A percentile compares a stretch with the other conserved stretches of the same genome.
These are phyloP conservation scores for Solanum arcanum DNA, from an alignment of 257 asterid genomes.

Conservation along the genomic window DNA sequence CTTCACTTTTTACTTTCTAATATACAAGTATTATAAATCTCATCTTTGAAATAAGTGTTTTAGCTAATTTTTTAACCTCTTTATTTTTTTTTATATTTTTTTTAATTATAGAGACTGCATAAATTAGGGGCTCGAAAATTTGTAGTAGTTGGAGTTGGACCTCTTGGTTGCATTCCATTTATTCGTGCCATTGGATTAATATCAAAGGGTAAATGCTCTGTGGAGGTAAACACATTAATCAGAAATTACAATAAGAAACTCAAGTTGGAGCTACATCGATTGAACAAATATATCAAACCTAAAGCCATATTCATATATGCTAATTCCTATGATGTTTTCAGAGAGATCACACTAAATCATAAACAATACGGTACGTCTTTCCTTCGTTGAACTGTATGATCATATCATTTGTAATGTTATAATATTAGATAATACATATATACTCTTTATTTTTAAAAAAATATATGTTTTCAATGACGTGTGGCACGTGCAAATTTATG, in stretches of 20 bases:
- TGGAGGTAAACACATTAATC: slow-evolving; percentile 17
- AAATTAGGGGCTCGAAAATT: slow-evolving; percentile 40
- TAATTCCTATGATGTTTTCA: slow-evolving; percentile 32
- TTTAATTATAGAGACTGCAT: slow-evolving; percentile 14
- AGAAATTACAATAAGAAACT: slow-evolving; percentile 32
- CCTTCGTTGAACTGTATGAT: background rate
- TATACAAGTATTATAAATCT: background rate
- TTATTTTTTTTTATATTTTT: background rate
- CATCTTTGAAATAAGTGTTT: background rate
- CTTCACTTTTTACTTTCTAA: background rate
- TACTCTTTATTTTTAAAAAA: background rate
- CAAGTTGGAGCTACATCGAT: slow-evolving; percentile 3
- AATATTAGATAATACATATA: background rate
- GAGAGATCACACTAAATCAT: slow-evolving; percentile 14
- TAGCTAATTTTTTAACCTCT: background rate
- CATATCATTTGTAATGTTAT: background rate
- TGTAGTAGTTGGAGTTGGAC: slow-evolving; percentile 35
- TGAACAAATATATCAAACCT: slow-evolving; percentile 16
- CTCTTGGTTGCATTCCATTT: slow-evolving; percentile 50
- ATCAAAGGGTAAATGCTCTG: slow-evolving; percentile 23
- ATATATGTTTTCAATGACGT: background rate
- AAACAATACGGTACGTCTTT: slow-evolving; percentile 14
- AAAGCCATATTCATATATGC: slow-evolving; percentile 28
- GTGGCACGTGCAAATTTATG: too few relatives aligned
- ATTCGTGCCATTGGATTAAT: slow-evolving; percentile 27